Percentiles rank a stretch among this genome's conserved stretches.
These are phyloP conservation scores for Neonectria sp. DNA, from an alignment of 2,329 filamentous ascomycete genomes.

Conservation along the genomic window DNA sequence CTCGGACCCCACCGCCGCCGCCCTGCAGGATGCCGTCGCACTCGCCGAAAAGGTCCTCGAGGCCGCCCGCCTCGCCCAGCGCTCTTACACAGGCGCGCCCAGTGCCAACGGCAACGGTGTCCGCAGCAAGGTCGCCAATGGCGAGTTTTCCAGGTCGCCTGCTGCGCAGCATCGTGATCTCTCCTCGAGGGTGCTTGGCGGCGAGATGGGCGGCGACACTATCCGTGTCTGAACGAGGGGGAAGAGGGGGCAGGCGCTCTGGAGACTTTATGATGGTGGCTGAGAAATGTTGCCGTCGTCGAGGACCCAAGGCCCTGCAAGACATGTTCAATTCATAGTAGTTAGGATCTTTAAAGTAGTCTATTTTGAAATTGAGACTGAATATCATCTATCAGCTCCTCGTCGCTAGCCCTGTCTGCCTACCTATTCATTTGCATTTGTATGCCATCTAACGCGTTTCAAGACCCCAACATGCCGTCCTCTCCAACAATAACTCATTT, in stretches of 20 bases:
- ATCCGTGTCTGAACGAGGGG: conserved; percentile 41
- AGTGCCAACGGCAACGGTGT: conserved; percentile 36
- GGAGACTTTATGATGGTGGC: conserved; percentile 18
- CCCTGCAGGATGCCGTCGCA: conserved; percentile 59
- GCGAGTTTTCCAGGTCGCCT: conserved; percentile 37
- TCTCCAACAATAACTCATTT: not conserved
- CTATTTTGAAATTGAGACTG: conserved; percentile 22
- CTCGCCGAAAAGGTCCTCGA: conserved; percentile 65
- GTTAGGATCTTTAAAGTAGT: conserved; percentile 3
- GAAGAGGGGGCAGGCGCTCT: conserved; percentile 16
- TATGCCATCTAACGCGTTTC: not conserved
- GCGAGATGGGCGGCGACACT: conserved; percentile 76
- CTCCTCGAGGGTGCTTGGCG: conserved; percentile 69
- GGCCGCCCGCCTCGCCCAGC: conserved; percentile 60
- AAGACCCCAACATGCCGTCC: not conserved
- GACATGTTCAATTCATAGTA: conserved; percentile 27
- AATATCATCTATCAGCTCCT: conserved; percentile 6
- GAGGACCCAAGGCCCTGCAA: conserved; percentile 35
- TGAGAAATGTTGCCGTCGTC: conserved; percentile 29
- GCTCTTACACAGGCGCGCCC: conserved; percentile 51
- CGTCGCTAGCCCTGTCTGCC: not conserved
- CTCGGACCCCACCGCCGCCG: conserved; percentile 58
- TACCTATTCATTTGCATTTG: not conserved
- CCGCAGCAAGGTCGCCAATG: conserved; percentile 40
- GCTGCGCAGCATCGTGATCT: conserved; percentile 58